Evolutionary conservation across 345 rosid genomes (phyloP), one percentile per base, ranked within the genome.

Genomic region (Iberis pinnata): DNA sequence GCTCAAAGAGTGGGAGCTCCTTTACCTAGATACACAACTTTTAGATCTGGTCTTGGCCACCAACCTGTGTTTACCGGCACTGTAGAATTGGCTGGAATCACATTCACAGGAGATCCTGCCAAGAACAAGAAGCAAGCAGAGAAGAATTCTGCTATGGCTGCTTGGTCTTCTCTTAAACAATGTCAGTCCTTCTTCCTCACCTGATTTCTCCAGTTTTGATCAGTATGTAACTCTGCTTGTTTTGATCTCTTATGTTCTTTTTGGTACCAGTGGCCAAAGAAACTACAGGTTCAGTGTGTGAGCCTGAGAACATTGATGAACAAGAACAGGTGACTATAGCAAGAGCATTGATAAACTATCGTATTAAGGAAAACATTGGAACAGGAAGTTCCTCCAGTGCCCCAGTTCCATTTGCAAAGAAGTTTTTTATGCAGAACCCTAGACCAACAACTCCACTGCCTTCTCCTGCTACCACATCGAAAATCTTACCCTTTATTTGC

Each of bases 121-220:
- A 92, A 92, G 76, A 92, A 81, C 59, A 92, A 92, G 76, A 92
- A 92, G 50, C 98, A 92, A 68, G 98, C 98, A 5, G 98, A 92
- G 76, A 92, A 92, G 74, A 92, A 92, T 75, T 95, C 98, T 14
- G 98, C 98, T 37, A 84, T 92, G 98, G 79, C 98, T 44, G 93
- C 98, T 38, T 92, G 98, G 98, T 75, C 89, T 51, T 88, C 96
- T 43, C 70, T 92, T 6, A 92, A 85, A 74, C 95, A 78, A 70
- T 73, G 98, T 85, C 72, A 85, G 89, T 70, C 44, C 16, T 25
- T 18, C 29, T 17, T 11, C 56, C 15, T 49, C 3, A 4, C 11
- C 2, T 32, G 4, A 11, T 31, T 40, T 52, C 15, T 44, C 27
- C n/a, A 19, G 37, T 24, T 37, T 32, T 52, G 32, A 4, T 35